phyloP scores from a whole-genome alignment of 2,329 filamentous ascomycete genomes.

The Colletotrichum tropicicola region DNA sequence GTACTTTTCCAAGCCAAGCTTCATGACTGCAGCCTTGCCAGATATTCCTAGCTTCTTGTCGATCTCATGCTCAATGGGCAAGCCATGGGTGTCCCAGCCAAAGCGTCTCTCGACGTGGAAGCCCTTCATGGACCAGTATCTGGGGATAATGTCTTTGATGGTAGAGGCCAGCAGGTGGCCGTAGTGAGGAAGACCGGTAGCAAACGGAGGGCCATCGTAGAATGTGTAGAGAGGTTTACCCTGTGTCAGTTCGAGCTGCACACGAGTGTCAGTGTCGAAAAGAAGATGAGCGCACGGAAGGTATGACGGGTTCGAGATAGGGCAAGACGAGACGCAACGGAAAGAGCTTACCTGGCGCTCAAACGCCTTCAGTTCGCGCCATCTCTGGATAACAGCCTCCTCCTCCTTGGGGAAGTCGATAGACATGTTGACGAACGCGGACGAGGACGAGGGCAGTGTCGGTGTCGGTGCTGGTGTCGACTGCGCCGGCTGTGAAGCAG shows the following conservation, averaged over 20 bases:
- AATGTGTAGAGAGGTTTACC: slow-evolving; percentile 90
- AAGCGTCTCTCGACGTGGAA: slow-evolving; percentile 92
- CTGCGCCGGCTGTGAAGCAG: background rate
- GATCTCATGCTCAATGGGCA: slow-evolving; percentile 97
- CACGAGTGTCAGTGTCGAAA: background rate
- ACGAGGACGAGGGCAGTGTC: background rate
- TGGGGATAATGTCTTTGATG: slow-evolving; percentile 95
- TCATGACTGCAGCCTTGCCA: slow-evolving; percentile 84
- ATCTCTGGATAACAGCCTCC: slow-evolving; percentile 83
- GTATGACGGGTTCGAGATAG: background rate
- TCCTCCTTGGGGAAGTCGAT: slow-evolving; percentile 95
- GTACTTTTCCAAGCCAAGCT: slow-evolving; percentile 88
- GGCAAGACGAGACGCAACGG: background rate
- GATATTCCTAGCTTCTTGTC: slow-evolving; percentile 95
- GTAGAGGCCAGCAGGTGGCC: slow-evolving; percentile 87
- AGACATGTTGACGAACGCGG: slow-evolving; percentile 64
- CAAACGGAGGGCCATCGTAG: slow-evolving; percentile 88
- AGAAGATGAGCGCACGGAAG: too few species aligned
- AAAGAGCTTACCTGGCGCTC: slow-evolving; percentile 72
- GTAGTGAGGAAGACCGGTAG: slow-evolving; percentile 74
- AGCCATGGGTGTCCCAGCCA: slow-evolving; percentile 93
- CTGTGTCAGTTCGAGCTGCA: slow-evolving; percentile 78
- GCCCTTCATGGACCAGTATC: slow-evolving; percentile 98
- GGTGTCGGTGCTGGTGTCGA: background rate
- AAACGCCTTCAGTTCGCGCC: slow-evolving; percentile 94